Conservation (phyloP, 371 early-diverging fungal genomes). For the Mucor indicus region DNA sequence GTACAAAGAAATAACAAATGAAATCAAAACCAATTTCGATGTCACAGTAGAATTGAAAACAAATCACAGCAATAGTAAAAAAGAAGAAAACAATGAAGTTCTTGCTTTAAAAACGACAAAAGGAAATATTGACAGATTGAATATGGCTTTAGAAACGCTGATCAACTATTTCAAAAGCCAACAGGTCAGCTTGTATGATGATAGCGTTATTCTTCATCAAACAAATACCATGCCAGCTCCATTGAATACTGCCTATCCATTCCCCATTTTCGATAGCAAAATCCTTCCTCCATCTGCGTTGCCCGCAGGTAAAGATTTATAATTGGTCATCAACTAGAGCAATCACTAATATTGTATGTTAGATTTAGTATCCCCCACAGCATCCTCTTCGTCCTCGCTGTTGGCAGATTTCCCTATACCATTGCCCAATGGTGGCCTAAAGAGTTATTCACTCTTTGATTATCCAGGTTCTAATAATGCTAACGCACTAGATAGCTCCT, state of each 20-base stretch:
- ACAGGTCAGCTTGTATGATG: conserved; percentile 7
- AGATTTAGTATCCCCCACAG: conserved; percentile 17
- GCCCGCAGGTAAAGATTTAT: conserved; percentile 11
- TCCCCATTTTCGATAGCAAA: conserved; percentile 13
- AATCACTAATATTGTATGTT: background rate
- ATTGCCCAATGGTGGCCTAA: too few relatives aligned
- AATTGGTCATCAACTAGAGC: too few relatives aligned
- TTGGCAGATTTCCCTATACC: conserved; percentile 13
- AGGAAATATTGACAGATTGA: background rate
- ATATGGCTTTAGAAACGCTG: conserved; percentile 6
- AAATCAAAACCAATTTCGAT: background rate
- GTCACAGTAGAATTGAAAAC: conserved; percentile 6
- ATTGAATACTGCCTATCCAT: background rate
- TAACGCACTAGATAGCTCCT: conserved; percentile 30
- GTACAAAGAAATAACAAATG: conserved; percentile 4
- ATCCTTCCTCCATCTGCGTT: conserved; percentile 8
- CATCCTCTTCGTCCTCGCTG: conserved; percentile 18
- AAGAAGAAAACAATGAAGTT: conserved; percentile 1
- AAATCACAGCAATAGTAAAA: background rate
- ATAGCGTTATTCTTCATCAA: too few relatives aligned
- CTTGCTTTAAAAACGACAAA: conserved; percentile 8
- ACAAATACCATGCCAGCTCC: too few relatives aligned
- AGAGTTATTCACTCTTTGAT: conserved; percentile 23
- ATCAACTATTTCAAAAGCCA: conserved; percentile 14
- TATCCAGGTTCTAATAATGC: conserved; percentile 9